These are phyloP conservation scores for Phoma herbarum DNA, from an alignment of 2,329 filamentous ascomycete species.

Conservation along the genomic window DNA sequence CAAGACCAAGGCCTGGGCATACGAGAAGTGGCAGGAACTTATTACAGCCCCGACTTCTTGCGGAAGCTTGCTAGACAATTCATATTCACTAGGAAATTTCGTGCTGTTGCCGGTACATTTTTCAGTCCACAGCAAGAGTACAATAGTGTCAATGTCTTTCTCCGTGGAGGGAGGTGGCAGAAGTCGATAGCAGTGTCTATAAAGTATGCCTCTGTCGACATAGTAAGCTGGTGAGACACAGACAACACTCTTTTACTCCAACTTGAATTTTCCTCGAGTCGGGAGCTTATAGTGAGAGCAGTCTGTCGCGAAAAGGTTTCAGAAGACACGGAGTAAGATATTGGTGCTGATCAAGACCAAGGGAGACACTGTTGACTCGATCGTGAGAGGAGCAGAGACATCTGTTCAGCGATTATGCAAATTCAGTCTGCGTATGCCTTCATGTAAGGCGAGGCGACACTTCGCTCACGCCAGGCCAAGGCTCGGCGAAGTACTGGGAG, in stretches of 20 bases:
- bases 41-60: conserved; percentile 40
- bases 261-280: no score
- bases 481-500: neutral
- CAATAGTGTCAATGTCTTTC: conserved; percentile 45
- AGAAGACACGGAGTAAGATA: neutral
- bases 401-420: neutral
- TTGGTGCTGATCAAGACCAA: no score
- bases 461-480: neutral
- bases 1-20: conserved; percentile 38
- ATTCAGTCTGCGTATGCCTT: neutral
- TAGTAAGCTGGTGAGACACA: no score
- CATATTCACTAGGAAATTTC: conserved; percentile 42
- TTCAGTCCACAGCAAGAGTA: conserved; percentile 47
- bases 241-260: no score
- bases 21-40: conserved; percentile 50
- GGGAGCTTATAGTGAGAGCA: no score
- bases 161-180: no score
- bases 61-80: conserved; percentile 48
- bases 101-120: conserved; percentile 46
- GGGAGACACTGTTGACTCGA: no score
- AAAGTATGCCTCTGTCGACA: no score
- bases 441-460: neutral
- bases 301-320: no score
- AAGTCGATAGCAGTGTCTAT: no score
- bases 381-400: neutral